Evolutionary conservation across 257 asterid species (phyloP), one percentile per base, ranked within the genome.

Genomic region (Rhazya stricta): DNA sequence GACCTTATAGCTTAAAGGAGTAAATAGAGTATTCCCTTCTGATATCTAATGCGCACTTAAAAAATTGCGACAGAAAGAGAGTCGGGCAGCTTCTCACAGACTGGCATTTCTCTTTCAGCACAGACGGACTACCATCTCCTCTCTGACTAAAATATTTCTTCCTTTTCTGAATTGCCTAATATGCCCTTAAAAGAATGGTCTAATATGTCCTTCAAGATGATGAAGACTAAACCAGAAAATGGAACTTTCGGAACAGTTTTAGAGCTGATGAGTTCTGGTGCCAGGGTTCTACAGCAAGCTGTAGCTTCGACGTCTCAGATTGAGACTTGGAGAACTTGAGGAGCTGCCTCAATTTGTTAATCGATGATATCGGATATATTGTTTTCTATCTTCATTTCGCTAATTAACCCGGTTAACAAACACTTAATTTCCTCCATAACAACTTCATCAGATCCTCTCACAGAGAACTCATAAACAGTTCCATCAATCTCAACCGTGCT

Each of bases 401-500:
- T 45, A 78, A 79, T 80, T 68, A 89, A 84, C 42, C 80, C 66
- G 74, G 76, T 70, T 80, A 88, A 56, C 5, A 85, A 73, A 74
- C 76, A 41, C 65, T 61, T 76, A 36, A 89, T 72, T 54, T 79
- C 86, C 62, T 60, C 81, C 78, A 87, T 75, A 30, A 81, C 85
- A 76, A 80, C 77, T 77, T 80, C 86, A 39, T 84, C 71, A 3
- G 92, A 84, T 77, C 96, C 96, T 65, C 81, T 86, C 69, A 88
- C 85, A 3, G 91, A 90, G 67, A 92, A 90, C 67, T 90, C 95
- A 42, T 79, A 67, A 46, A 90, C 84, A 80, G 76, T 63, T 16
- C 95, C 96, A 83, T 88, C 89, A 70, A 90, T 72, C 84, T 90
- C 96, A 62, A 87, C 78, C 88, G 76, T 77, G 83, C 95, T 90